phyloP scores from a whole-genome alignment of 2,329 filamentous ascomycete species.

The Leptoxyphium fumago region DNA sequence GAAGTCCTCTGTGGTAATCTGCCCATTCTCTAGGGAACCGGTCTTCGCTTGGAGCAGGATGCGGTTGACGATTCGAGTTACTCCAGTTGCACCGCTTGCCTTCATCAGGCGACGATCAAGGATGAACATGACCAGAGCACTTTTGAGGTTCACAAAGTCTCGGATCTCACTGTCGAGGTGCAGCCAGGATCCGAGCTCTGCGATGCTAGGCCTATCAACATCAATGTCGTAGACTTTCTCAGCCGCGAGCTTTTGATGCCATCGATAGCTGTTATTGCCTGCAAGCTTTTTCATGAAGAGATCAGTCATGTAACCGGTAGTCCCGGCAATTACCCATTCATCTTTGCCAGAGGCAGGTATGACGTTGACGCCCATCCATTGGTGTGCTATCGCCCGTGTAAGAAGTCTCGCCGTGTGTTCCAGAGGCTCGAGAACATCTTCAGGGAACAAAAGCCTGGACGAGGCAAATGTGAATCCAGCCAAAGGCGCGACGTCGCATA shows the following conservation, averaged over 20 bases:
- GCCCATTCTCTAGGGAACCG: constrained; percentile 55
- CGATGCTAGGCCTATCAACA: constrained; percentile 65
- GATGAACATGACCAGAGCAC: constrained; percentile 81
- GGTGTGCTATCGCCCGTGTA: constrained; percentile 70
- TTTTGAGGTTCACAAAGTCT: constrained; percentile 83
- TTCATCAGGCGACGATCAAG: constrained; percentile 85
- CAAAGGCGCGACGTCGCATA: constrained; percentile 58
- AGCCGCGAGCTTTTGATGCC: constrained; percentile 70
- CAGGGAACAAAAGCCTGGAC: constrained; percentile 68
- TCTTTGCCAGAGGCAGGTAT: constrained; percentile 69
- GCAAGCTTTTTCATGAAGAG: constrained; percentile 80
- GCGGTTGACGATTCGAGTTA: constrained; percentile 72
- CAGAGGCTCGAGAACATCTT: constrained; percentile 72
- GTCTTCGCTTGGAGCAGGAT: constrained; percentile 77
- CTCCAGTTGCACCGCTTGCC: constrained; percentile 66
- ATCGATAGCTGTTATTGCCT: constrained; percentile 89
- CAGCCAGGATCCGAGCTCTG: constrained; percentile 62
- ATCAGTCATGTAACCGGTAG: constrained; percentile 90
- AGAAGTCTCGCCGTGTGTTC: constrained; percentile 67
- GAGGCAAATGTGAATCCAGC: constrained; percentile 81
- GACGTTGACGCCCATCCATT: constrained; percentile 91
- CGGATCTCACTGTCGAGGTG: constrained; percentile 72
- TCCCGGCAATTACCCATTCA: constrained; percentile 77
- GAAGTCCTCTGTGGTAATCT: constrained; percentile 64
- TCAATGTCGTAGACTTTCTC: constrained; percentile 74